Conservation (phyloP, 208 protist genomes). For the Leishmania arabica region DNA sequence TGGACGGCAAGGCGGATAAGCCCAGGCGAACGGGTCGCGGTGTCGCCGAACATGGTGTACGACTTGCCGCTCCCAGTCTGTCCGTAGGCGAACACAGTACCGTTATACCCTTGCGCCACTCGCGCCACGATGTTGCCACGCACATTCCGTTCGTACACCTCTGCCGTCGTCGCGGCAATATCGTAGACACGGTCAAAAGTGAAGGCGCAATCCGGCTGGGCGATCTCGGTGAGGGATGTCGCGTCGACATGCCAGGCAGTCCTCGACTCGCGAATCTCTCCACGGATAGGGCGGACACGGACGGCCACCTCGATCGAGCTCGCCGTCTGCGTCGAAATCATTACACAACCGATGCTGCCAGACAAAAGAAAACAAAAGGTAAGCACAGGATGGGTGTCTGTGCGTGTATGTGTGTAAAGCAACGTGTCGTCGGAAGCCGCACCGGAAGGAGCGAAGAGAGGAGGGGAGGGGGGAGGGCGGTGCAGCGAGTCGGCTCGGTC, state of each 20-base stretch:
- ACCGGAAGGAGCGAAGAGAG: neutral
- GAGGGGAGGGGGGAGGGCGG: too few relatives aligned
- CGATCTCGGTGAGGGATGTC: constrained; percentile 49
- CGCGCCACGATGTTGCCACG: constrained; percentile 46
- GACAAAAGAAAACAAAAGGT: neutral
- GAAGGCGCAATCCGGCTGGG: constrained; percentile 65
- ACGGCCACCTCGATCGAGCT: constrained; percentile 76
- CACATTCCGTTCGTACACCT: constrained; percentile 62
- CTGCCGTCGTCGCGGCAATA: constrained; percentile 33
- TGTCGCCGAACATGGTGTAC: constrained; percentile 78
- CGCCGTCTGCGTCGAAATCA: constrained; percentile 23
- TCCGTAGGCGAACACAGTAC: constrained; percentile 86
- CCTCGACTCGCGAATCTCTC: constrained; percentile 48
- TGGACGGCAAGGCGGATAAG: constrained; percentile 51
- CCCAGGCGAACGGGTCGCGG: constrained; percentile 22
- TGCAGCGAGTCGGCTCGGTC: neutral
- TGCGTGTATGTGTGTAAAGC: neutral
- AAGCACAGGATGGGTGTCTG: neutral
- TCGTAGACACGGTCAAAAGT: constrained; percentile 78
- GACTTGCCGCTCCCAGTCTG: constrained; percentile 90
- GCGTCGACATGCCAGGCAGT: constrained; percentile 35
- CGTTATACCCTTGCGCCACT: constrained; percentile 86
- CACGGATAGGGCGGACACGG: constrained; percentile 62
- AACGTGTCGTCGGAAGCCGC: neutral
- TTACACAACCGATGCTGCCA: neutral